phyloP scores from a whole-genome alignment of 805 yeast genomes.

The Suhomyces sp. region DNA sequence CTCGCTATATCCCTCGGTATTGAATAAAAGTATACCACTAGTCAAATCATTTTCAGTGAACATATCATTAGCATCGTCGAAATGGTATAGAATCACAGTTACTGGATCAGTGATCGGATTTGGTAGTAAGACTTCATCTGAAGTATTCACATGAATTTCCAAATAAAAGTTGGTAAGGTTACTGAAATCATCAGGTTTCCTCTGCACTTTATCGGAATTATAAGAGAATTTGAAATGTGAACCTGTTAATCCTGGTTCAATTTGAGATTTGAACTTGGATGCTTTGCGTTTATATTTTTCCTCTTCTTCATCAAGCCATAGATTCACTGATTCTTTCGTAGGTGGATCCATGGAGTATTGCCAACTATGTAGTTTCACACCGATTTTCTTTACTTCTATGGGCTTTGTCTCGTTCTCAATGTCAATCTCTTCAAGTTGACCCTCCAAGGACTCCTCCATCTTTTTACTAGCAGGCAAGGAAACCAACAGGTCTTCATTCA shows the following conservation, averaged over 20 bases:
- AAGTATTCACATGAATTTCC: slow-evolving; percentile 66
- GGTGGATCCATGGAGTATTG: slow-evolving; percentile 54
- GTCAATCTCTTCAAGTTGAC: not conserved
- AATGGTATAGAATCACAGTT: slow-evolving; percentile 60
- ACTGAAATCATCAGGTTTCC: slow-evolving; percentile 41
- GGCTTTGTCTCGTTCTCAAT: not conserved
- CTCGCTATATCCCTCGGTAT: not conserved
- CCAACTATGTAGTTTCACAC: slow-evolving; percentile 29
- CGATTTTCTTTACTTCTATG: not conserved
- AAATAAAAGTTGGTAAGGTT: slow-evolving; percentile 57
- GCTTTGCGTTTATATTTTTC: slow-evolving; percentile 13
- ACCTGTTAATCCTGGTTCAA: slow-evolving; percentile 47
- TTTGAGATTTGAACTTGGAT: slow-evolving; percentile 45
- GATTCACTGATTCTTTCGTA: slow-evolving; percentile 30
- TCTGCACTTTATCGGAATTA: slow-evolving; percentile 27
- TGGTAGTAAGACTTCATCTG: slow-evolving; percentile 48
- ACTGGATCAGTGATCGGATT: slow-evolving; percentile 67
- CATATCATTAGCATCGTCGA: slow-evolving; percentile 40
- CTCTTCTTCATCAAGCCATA: slow-evolving; percentile 29
- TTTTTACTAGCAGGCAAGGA: slow-evolving; percentile 8
- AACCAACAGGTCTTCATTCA: slow-evolving; percentile 25
- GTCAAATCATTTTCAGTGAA: slow-evolving; percentile 4
- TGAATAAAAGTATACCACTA: slow-evolving; percentile 5
- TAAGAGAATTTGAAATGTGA: slow-evolving; percentile 41
- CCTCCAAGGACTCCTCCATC: slow-evolving; percentile 3